Percentiles rank a stretch among this genome's conserved stretches.
Conservation (phyloP, 1,284 basidiomycete genomes). For the Entoloma clypeatum region DNA sequence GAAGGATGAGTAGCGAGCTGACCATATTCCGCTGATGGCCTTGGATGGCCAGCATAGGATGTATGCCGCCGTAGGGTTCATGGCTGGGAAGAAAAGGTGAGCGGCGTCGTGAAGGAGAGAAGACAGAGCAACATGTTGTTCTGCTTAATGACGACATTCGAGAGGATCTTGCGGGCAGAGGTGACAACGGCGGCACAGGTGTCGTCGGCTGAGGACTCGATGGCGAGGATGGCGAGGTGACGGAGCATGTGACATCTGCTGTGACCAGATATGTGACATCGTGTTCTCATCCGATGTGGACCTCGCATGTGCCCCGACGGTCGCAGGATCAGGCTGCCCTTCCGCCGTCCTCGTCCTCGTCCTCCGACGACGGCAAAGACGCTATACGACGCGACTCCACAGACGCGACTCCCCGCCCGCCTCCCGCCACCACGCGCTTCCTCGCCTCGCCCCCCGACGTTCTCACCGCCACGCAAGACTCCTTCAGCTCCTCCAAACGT, state of each 20-base stretch:
- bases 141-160: slow-evolving; percentile 83
- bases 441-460: slow-evolving; percentile 22
- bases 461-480: slow-evolving; percentile 23
- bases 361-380: slow-evolving; percentile 29
- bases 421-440: slow-evolving; percentile 34
- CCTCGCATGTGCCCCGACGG: slow-evolving; percentile 29
- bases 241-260: too few relatives aligned
- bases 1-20: slow-evolving; percentile 1
- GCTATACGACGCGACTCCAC: slow-evolving; percentile 34
- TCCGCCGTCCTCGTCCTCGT: slow-evolving; percentile 25
- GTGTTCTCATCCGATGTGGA: too few relatives aligned
- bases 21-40: slow-evolving; percentile 79
- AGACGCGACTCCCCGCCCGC: slow-evolving; percentile 39
- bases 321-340: slow-evolving; percentile 34
- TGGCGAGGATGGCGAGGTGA: slow-evolving; percentile 67
- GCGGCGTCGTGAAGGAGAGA: neutral
- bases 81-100: slow-evolving; percentile 41
- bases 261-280: slow-evolving; percentile 22
- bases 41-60: slow-evolving; percentile 73
- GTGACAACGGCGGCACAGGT: slow-evolving; percentile 82
- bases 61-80: slow-evolving; percentile 75
- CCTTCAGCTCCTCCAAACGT: slow-evolving; percentile 31
- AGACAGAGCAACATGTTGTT: slow-evolving; percentile 47
- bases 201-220: slow-evolving; percentile 88
- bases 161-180: slow-evolving; percentile 62